A percentile compares a stretch with the other conserved stretches of the same genome.
Conservation (phyloP, 2,329 filamentous ascomycete genomes). For the Raffaelea ambrosiae region DNA sequence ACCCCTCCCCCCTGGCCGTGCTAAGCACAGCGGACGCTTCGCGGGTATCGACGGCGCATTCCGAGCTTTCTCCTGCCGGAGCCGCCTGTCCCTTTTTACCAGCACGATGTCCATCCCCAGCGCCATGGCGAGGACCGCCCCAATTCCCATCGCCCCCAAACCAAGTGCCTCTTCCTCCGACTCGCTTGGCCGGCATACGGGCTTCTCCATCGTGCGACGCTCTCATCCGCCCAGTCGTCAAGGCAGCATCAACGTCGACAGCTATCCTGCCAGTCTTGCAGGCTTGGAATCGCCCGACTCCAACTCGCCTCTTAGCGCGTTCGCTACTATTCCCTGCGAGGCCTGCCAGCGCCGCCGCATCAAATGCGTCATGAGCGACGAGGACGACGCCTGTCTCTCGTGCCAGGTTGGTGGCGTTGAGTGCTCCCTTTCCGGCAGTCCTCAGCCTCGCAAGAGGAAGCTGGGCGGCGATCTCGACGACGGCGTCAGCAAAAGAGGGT, state of each 20-base stretch:
- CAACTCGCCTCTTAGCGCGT: slow-evolving; percentile 32
- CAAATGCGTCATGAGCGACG: slow-evolving; percentile 66
- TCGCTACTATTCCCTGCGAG: slow-evolving; percentile 54
- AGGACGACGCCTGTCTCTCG: slow-evolving; percentile 66
- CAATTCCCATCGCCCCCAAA: slow-evolving; percentile 58
- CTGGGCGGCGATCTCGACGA: slow-evolving; percentile 57
- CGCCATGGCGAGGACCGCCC: slow-evolving; percentile 50
- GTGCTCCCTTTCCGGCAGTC: slow-evolving; percentile 70
- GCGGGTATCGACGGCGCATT: no score
- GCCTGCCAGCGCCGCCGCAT: slow-evolving; percentile 65
- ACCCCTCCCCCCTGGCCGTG: no score
- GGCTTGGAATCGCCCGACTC: slow-evolving; percentile 45
- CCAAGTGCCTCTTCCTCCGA: slow-evolving; percentile 31
- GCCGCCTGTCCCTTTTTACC: slow-evolving; percentile 11
- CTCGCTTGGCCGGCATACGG: slow-evolving; percentile 13
- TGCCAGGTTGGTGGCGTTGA: slow-evolving; percentile 72
- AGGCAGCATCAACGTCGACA: slow-evolving; percentile 39
- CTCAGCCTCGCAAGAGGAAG: slow-evolving; percentile 73
- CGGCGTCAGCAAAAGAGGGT: slow-evolving; percentile 61
- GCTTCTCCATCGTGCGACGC: slow-evolving; percentile 10
- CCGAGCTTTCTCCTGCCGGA: background rate
- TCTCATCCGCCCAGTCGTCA: slow-evolving; percentile 34
- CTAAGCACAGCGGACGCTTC: no score
- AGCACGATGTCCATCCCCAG: slow-evolving; percentile 44
- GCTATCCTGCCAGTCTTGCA: slow-evolving; percentile 40